Conservation (phyloP, 1,284 basidiomycete species). For the Xerocomus tenax region DNA sequence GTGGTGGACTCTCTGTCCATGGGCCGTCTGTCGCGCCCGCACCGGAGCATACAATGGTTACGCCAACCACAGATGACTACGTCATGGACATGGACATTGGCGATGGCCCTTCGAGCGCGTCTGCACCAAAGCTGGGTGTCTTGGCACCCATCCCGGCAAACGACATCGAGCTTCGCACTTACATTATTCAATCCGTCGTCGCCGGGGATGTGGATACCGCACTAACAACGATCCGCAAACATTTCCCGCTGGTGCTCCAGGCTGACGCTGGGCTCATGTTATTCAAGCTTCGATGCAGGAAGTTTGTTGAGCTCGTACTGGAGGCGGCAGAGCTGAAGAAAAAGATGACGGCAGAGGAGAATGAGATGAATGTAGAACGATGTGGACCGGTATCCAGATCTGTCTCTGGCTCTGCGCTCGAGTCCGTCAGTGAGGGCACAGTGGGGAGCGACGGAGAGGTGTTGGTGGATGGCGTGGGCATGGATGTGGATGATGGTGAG, state of each 20-base stretch:
- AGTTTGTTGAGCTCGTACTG: constrained; percentile 73
- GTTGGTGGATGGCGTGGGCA: constrained; percentile 37
- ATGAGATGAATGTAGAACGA: constrained; percentile 24
- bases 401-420: constrained; percentile 21
- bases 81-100: constrained; percentile 40
- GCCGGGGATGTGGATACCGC: constrained; percentile 66
- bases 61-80: constrained; percentile 33
- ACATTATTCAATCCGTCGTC: constrained; percentile 59
- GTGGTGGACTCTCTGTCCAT: constrained; percentile 20
- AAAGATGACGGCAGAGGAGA: constrained; percentile 40
- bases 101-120: constrained; percentile 12
- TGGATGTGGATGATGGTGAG: constrained; percentile 46
- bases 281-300: constrained; percentile 71
- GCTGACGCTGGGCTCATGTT: constrained; percentile 58
- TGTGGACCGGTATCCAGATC: constrained; percentile 26
- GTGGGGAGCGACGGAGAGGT: constrained; percentile 23
- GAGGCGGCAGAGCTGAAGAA: constrained; percentile 60
- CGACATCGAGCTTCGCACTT: constrained; percentile 58
- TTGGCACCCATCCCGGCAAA: constrained; percentile 25
- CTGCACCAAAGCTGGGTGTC: constrained; percentile 3
- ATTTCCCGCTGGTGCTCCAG: constrained; percentile 58
- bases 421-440: constrained; percentile 25
- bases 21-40: not conserved
- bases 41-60: constrained; percentile 3
- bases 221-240: constrained; percentile 44